These are phyloP conservation scores for Solanum sitiens DNA, from an alignment of 257 asterid genomes.

Conservation along the genomic window DNA sequence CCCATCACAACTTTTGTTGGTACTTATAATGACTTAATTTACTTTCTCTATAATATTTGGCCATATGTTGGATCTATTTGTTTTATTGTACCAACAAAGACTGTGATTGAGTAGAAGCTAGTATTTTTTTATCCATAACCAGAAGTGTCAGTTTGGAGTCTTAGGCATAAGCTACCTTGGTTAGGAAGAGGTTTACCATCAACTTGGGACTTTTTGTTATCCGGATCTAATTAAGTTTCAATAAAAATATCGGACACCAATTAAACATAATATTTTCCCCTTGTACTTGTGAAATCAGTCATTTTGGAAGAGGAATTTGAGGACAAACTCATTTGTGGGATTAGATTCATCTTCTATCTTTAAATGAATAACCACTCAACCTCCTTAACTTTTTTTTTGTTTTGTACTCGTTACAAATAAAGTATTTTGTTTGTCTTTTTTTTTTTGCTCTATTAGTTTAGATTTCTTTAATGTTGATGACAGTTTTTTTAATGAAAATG, in stretches of 20 bases:
- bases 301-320: neutral
- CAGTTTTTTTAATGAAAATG: neutral
- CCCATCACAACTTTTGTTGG: neutral
- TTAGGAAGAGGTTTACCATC: neutral
- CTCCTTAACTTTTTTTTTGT: no score
- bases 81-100: neutral
- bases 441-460: no score
- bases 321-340: neutral
- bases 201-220: neutral
- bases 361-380: neutral
- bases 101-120: neutral
- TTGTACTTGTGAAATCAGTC: neutral
- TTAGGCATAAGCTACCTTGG: neutral
- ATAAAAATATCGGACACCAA: neutral
- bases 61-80: neutral
- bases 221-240: neutral
- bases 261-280: no score
- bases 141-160: neutral
- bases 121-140: neutral
- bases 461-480: neutral
- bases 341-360: neutral
- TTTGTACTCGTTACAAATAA: neutral
- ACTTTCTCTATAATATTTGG: neutral
- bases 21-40: neutral
- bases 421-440: no score